Base-by-base conservation (phyloP, 176 grass and related monocot genomes). In the Zoysia pacifica region DNA sequence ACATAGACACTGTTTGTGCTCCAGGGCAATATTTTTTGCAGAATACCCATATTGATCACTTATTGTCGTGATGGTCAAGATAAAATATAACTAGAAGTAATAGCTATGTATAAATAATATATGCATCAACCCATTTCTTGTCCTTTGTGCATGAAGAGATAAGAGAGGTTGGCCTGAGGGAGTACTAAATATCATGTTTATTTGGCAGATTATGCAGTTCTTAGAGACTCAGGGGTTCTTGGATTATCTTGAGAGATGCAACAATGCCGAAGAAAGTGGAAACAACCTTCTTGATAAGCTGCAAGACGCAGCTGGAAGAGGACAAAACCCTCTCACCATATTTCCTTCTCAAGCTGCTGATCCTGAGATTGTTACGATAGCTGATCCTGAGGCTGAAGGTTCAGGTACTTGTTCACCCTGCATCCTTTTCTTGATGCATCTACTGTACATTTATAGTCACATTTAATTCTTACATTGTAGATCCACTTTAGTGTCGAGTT, bases 171-270 rank as follows among this genome's bases (percentile, higher is more conserved):
- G 18, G 12, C 49, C 39, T 8, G 11, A 44, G 10, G 18, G 5
- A 53, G 3, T 67, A 68, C 39, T 68, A 45, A 76, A 70, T 65
- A 70, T 76, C 53, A 64, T 90, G 35, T 55, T 89, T 78, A 9
- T 74, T 85, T 94, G 18, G 82, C 90, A 99, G 96, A 87, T 95
- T 76, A 92, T 87, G 86, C 92, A 99, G 79, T 99, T 99, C 86
- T 76, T 99, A 53, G 96, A 99, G 84, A 91, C 96, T 74, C 96
- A 99, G 80, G 96, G 96, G n/a, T 99, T 99, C 79, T 72, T 99
- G 71, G 96, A 99, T 94, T 99, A 95, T 89, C 77, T 99, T 81
- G 96, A 99, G 66, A 95, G 92, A 91, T 99, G 92, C 72, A 94
- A 82, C 51, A 95, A 81, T 70, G 83, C 84, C 84, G 92, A 99